Evolutionary conservation across 192 early-diverging fungal genomes (phyloP), one percentile per base, ranked within the genome.

Genomic region (Gaertneriomyces semiglobifer): DNA sequence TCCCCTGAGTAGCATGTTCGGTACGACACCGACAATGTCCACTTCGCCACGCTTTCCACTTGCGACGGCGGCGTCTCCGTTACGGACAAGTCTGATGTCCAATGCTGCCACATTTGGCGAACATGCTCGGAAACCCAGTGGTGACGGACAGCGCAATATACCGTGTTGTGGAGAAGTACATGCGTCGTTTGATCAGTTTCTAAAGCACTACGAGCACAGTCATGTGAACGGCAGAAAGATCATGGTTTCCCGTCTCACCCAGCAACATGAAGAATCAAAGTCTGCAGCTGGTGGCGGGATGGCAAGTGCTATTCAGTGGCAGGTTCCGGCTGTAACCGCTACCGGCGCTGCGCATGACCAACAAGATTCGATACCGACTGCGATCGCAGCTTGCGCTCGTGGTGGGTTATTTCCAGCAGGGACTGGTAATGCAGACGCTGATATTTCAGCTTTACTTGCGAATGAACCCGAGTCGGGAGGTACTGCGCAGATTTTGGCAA

Each of bases 361-460:
- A 20, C 44, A 40, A 39, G 59, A 53, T 10, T 33, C 65, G 8
- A 8, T 19, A 20, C 65, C 65, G 8, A 58, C 59, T 12, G 57
- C 57, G 33, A 67, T 67, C 46, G 10, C 11, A 16, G 40, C 54
- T 16, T 18, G 33, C 4, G 58, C 18, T 9, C 8, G 10, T 12
- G 59, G 66, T 11, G 58, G 52, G 6, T 44, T 70, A 11, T 70
- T 70, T 56, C 68, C 68, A 16, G 60, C 60, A 4, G 68, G 60
- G 9, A 63, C 53, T 5, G 68, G 60, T 6, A 62, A 76, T 33
- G 66, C 63, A 10, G 72, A 74, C 41, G 72, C 62, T 11, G 66
- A 74, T 64, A 53, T 74, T 7, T 64, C 60, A 44, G 72, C 72
- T 6, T 63, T 74, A 54, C 57, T 74, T 0, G 72, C 72, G 4